Conservation (phyloP, 805 yeast species). For the Vanderwaltozyma tropicalis region DNA sequence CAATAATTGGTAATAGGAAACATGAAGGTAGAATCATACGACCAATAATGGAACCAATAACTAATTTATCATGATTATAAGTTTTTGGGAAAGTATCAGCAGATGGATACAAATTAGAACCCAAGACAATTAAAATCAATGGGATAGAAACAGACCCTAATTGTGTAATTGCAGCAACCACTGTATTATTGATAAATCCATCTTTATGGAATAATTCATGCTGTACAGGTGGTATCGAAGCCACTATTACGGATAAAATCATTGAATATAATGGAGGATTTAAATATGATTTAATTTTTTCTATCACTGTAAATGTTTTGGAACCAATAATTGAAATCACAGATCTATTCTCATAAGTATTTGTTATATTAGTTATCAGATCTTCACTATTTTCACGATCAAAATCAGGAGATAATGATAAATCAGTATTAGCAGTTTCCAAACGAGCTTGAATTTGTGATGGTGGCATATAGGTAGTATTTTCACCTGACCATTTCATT, state of each 20-base stretch:
- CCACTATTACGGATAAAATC: constrained; percentile 60
- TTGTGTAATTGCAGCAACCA: constrained; percentile 52
- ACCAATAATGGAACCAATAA: constrained; percentile 58
- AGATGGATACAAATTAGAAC: constrained; percentile 67
- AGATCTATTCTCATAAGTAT: no score
- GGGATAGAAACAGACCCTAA: constrained; percentile 72
- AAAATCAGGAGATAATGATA: neutral
- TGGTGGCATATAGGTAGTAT: constrained; percentile 20
- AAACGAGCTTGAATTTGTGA: constrained; percentile 11
- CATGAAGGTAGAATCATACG: constrained; percentile 72
- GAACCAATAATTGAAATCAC: no score
- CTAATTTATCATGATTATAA: constrained; percentile 47
- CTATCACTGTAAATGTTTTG: no score
- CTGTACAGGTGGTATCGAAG: constrained; percentile 53
- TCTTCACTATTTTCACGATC: neutral
- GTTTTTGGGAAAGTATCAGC: constrained; percentile 57
- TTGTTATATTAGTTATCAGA: no score
- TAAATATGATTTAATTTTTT: constrained; percentile 31
- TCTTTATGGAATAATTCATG: constrained; percentile 43
- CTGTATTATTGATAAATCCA: constrained; percentile 56
- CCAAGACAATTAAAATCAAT: constrained; percentile 60
- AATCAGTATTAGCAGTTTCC: constrained; percentile 1
- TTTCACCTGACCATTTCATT: constrained; percentile 37
- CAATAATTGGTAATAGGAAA: constrained; percentile 54
- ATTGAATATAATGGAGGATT: constrained; percentile 84